Evolutionary conservation across 2,329 filamentous ascomycete species (phyloP).

Genomic region (Cadophora sp.): DNA sequence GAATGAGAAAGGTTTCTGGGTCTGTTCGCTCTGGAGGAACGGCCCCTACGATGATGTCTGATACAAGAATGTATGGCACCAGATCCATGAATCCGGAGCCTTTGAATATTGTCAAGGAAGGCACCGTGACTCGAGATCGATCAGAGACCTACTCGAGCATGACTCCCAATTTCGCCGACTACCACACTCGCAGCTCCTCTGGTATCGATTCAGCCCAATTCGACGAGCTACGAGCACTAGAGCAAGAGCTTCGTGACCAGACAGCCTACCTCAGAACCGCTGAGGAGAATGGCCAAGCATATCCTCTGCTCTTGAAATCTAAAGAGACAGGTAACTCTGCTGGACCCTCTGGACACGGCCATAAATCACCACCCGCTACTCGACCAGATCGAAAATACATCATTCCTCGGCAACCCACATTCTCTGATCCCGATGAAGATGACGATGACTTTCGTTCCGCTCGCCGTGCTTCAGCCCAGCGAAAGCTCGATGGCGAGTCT

Average conservation of each 20-base stretch:
- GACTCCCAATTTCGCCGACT: neutral
- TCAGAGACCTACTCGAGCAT: neutral
- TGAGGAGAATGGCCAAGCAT: neutral
- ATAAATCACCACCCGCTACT: neutral
- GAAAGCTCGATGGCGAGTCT: slow-evolving; percentile 5
- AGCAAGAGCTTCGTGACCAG: neutral
- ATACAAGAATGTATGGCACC: too few relatives aligned
- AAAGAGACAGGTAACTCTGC: too few relatives aligned
- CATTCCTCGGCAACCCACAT: neutral
- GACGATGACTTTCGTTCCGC: neutral
- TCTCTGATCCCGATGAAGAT: neutral
- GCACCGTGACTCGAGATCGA: neutral
- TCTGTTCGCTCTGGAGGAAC: neutral
- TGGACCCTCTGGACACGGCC: neutral
- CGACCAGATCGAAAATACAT: neutral
- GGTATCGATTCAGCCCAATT: slow-evolving; percentile 4
- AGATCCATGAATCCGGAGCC: slow-evolving; percentile 2
- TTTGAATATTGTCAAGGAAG: slow-evolving; percentile 6
- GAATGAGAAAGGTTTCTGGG: neutral
- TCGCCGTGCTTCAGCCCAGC: slow-evolving; percentile 9
- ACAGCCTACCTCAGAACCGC: neutral
- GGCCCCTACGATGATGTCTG: neutral
- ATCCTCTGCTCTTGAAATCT: neutral
- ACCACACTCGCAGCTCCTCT: neutral
- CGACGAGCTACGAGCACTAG: neutral